Evolutionary conservation across 495 filamentous ascomycete genomes (phyloP).

Genomic region (Penicillium taxi): DNA sequence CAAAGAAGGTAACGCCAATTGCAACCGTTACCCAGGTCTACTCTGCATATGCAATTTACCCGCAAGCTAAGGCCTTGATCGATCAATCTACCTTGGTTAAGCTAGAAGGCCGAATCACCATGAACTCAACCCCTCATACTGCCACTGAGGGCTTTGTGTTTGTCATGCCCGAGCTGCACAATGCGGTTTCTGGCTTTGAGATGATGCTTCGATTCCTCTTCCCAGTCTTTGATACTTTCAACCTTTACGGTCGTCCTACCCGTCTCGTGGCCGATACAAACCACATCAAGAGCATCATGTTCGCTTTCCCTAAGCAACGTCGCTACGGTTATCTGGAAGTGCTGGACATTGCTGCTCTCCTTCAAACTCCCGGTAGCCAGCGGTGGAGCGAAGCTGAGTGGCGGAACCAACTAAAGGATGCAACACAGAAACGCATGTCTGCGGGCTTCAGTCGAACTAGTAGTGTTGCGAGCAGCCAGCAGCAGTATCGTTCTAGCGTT

Average conservation of each 20-base stretch:
- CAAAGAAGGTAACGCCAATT: constrained; percentile 83
- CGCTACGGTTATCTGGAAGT: constrained; percentile 89
- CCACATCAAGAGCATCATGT: constrained; percentile 89
- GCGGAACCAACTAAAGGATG: constrained; percentile 80
- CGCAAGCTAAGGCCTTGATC: constrained; percentile 84
- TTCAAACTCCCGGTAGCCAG: constrained; percentile 66
- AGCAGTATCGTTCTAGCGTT: constrained; percentile 61
- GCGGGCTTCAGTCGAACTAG: constrained; percentile 42
- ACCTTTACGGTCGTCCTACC: constrained; percentile 82
- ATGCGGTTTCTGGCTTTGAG: constrained; percentile 88
- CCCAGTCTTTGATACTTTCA: constrained; percentile 89
- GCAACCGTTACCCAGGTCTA: constrained; percentile 87
- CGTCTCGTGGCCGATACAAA: constrained; percentile 79
- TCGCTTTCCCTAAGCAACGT: constrained; percentile 85
- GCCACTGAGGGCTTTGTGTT: constrained; percentile 90
- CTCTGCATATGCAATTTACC: constrained; percentile 91
- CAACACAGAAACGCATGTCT: constrained; percentile 73
- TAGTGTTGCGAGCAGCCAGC: constrained; percentile 53
- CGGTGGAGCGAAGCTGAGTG: constrained; percentile 87
- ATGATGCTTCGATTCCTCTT: constrained; percentile 95
- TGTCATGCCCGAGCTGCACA: constrained; percentile 90
- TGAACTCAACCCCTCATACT: constrained; percentile 59
- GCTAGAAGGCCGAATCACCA: constrained; percentile 82
- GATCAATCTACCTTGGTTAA: constrained; percentile 93
- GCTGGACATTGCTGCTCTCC: constrained; percentile 70